Percentiles rank a stretch among this genome's conserved stretches.
phyloP scores from a whole-genome alignment of 192 early-diverging fungal genomes.

The Coemansia sp. region DNA sequence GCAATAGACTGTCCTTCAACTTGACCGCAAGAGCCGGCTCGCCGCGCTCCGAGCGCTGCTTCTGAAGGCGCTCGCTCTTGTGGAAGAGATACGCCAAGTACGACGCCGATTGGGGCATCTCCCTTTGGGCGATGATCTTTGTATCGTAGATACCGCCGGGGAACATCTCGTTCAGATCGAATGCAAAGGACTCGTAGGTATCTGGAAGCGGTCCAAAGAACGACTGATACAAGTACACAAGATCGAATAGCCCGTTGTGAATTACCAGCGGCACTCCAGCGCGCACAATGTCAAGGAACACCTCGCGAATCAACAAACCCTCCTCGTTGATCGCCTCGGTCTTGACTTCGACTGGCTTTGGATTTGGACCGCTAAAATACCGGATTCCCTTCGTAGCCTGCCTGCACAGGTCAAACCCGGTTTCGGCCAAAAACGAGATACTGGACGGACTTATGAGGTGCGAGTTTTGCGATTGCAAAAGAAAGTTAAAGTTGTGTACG shows the following conservation, averaged over 20 bases:
- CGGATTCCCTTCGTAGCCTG: slow-evolving; percentile 80
- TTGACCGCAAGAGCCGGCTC: slow-evolving; percentile 28
- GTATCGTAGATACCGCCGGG: slow-evolving; percentile 91
- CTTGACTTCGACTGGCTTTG: slow-evolving; percentile 34
- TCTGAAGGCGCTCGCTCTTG: slow-evolving; percentile 47
- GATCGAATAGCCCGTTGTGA: slow-evolving; percentile 94
- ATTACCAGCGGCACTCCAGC: slow-evolving; percentile 72
- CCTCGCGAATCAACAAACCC: slow-evolving; percentile 58
- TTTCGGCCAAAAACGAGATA: slow-evolving; percentile 79
- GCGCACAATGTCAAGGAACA: slow-evolving; percentile 61
- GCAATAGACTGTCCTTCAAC: slow-evolving; percentile 23
- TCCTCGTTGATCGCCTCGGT: slow-evolving; percentile 38
- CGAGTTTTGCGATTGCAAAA: slow-evolving; percentile 59
- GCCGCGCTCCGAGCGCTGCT: slow-evolving; percentile 17
- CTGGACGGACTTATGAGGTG: slow-evolving; percentile 73
- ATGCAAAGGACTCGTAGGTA: slow-evolving; percentile 70
- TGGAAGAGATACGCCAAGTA: slow-evolving; percentile 51
- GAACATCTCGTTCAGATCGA: slow-evolving; percentile 83
- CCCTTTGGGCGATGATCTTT: slow-evolving; percentile 73
- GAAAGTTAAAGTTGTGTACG: slow-evolving; percentile 62
- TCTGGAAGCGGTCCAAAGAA: slow-evolving; percentile 83
- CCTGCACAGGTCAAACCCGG: slow-evolving; percentile 85
- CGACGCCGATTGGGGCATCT: slow-evolving; percentile 28
- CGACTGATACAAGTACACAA: slow-evolving; percentile 91
- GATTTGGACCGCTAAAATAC: slow-evolving; percentile 66